Conservation (phyloP, 805 yeast species). For the Pichia sporocuriosa region DNA sequence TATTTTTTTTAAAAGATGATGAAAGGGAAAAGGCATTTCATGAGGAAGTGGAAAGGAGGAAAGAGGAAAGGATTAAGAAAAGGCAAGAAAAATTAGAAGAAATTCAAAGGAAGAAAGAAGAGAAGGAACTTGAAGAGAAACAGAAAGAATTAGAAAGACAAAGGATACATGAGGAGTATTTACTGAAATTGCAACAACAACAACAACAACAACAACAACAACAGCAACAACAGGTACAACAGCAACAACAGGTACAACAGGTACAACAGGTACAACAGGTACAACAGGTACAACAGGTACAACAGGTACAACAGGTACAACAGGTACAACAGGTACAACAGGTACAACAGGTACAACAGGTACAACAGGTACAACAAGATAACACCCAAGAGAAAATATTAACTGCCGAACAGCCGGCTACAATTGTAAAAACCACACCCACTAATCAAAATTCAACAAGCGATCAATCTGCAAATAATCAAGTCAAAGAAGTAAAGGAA, state of each 20-base stretch:
- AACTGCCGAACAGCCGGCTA: no score
- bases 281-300: not conserved
- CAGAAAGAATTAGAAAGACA: conserved; percentile 12
- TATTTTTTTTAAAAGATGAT: conserved; percentile 83
- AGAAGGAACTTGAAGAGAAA: conserved; percentile 8
- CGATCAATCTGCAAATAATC: no score
- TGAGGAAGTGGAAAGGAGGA: conserved; percentile 27
- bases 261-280: not conserved
- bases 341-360: no score
- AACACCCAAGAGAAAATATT: no score
- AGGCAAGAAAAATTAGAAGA: conserved; percentile 26
- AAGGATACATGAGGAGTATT: not conserved
- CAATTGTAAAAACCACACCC: no score
- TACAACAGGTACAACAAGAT: no score
- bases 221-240: not conserved
- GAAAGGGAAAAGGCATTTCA: conserved; percentile 42
- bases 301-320: not conserved
- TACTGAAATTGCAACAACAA: not conserved
- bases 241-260: not conserved
- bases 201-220: not conserved
- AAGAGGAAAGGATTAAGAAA: conserved; percentile 27
- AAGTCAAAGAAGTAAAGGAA: not conserved
- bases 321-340: no score
- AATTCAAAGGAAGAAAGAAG: conserved; percentile 14
- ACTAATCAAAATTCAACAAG: no score